These are phyloP conservation scores for Penicillium bovifimosum DNA, from an alignment of 495 filamentous ascomycete genomes.

Conservation along the genomic window DNA sequence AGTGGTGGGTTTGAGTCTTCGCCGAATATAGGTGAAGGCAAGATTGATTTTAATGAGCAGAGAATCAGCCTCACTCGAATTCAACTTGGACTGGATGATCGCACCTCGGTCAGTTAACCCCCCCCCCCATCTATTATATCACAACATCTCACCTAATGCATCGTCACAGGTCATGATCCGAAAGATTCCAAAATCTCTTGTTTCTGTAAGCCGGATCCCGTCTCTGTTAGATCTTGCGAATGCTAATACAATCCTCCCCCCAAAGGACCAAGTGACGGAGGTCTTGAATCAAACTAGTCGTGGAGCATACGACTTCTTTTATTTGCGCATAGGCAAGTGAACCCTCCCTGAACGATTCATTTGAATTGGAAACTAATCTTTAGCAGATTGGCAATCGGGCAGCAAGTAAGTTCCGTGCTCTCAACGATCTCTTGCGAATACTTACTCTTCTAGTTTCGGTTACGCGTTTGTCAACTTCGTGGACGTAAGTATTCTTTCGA, in stretches of 20 bases:
- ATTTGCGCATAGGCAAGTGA: constrained; percentile 72
- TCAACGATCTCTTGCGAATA: not conserved
- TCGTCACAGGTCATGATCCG: constrained; percentile 78
- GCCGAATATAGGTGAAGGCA: not conserved
- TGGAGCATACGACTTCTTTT: constrained; percentile 90
- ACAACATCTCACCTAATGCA: constrained; percentile 15
- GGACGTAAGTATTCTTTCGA: constrained; percentile 54
- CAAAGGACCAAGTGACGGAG: constrained; percentile 59
- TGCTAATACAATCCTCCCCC: not conserved
- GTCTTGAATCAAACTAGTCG: constrained; percentile 74
- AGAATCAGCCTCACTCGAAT: not conserved
- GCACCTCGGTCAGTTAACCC: constrained; percentile 60
- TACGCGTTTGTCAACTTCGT: constrained; percentile 98
- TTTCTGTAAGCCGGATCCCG: constrained; percentile 47
- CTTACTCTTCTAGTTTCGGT: constrained; percentile 61
- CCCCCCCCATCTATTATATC: constrained; percentile 9
- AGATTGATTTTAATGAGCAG: not conserved
- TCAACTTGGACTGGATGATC: constrained; percentile 44
- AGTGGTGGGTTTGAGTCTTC: not conserved
- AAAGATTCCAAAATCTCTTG: constrained; percentile 90
- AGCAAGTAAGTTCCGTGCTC: constrained; percentile 54
- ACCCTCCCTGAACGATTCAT: not conserved
- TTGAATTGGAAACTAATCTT: constrained; percentile 2
- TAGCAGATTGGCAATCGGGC: too few relatives aligned
- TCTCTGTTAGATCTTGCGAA: not conserved